Base-by-base conservation (phyloP, 352 stramenopile species). In the Globisporangium alternatum region DNA sequence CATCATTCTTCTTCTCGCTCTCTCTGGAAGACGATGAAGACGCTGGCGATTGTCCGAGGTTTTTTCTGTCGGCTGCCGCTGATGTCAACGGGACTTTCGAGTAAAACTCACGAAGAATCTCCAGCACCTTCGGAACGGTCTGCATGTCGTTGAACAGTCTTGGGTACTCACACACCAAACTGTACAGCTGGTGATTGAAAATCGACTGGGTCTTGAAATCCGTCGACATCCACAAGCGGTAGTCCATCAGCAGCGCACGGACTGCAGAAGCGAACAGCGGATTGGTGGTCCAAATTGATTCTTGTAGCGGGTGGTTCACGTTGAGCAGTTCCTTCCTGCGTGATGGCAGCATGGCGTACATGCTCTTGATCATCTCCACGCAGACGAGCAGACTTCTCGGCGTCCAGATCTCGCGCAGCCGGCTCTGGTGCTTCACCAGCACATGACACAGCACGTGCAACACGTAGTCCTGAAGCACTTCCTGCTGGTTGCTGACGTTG, bases 131-230 rank as follows among this genome's bases (percentile, higher is more conserved):
- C 5, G 77, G 51, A 0, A 93, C 78, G 13, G 71, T 65, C 17
- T 88, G 70, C 39, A 93, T 66, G 35, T 90, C 79, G 61, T 90
- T 89, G 35, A 93, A 79, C 7, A 81, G 57, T 56, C 79, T 75
- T 7, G 84, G 86, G 47, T 89, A 76, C 39, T 90, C 81, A 30
- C 80, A 90, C 1, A 79, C 81, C n/a, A 95, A 60, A 5, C 69
- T 65, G 56, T 93, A 89, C 5, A 95, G 68, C 60, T 95, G 84
- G 64, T 92, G 86, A 47, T 86, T 86, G 64, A 80, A 93, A 45
- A 93, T 91, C 5, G 83, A 92, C 65, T 93, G 86, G 1, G 81
- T 88, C 64, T 91, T 95, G 47, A 71, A 91, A 55, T 80, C 77
- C 10, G 82, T 72, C 25, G 67, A 63, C 12, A 72, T 73, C 86